phyloP scores from a whole-genome alignment of 2,329 filamentous ascomycete genomes.

The Juglanconis oblonga region DNA sequence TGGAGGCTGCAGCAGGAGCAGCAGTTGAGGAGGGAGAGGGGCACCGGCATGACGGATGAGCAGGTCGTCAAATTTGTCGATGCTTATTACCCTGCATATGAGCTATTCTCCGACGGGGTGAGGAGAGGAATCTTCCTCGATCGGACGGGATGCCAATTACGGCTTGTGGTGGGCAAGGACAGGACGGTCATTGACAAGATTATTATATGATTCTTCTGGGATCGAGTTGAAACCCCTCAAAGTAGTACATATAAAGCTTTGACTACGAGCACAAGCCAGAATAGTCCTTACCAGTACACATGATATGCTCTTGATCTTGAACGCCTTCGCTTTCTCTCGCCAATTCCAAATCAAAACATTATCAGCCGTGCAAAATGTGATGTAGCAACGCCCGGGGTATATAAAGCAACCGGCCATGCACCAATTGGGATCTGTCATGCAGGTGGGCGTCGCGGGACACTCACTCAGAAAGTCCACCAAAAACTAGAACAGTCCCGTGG shows the following conservation, averaged over 20 bases:
- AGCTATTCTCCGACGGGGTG: conserved; percentile 62
- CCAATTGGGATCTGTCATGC: background rate
- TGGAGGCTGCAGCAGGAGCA: conserved; percentile 84
- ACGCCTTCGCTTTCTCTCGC: background rate
- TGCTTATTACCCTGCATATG: conserved; percentile 69
- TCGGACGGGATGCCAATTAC: conserved; percentile 53
- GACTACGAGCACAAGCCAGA: background rate
- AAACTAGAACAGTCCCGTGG: background rate
- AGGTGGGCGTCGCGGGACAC: background rate
- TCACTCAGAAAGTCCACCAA: background rate
- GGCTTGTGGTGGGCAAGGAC: conserved; percentile 59
- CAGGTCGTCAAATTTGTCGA: conserved; percentile 73
- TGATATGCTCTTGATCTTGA: background rate
- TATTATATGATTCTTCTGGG: conserved; percentile 38
- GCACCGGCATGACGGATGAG: conserved; percentile 77
- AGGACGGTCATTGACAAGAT: conserved; percentile 57
- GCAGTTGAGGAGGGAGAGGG: conserved; percentile 62
- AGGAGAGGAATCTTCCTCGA: conserved; percentile 54
- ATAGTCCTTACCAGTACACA: background rate
- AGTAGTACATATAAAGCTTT: background rate
- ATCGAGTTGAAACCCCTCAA: background rate
- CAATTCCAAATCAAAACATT: background rate
- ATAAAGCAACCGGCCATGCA: background rate
- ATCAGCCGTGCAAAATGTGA: background rate
- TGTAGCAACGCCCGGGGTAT: background rate